Evolutionary conservation across 108 stramenopile species (phyloP), one percentile per base, ranked within the genome.

Genomic region (Cyclotella distinguenda): DNA sequence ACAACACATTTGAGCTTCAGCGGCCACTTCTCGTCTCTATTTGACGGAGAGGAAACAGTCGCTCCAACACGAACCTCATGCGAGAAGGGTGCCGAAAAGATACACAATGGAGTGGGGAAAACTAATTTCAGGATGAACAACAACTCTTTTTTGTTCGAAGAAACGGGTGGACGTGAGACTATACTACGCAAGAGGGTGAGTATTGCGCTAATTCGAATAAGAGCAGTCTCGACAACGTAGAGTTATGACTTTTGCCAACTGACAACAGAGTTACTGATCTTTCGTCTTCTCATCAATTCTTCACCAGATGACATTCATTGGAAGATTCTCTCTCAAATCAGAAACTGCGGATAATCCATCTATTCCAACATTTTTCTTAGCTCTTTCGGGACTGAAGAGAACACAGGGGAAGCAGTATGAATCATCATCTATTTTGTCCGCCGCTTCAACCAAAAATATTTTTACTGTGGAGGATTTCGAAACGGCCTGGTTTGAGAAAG

Each of bases 271-370:
- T n/a, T 27, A 30, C 36, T 60, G 43, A 35, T 60, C 28, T 44
- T 9, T 28, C 43, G 42, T 32, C 35, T 36, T 26, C 48, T 13
- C 48, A n/a, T 59, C 51, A 22, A 26, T 68, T 2, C 40, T 32
- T 81, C 71, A 4, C 76, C 87, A 63, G 82, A 91, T 91, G 87
- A 90, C 93, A 23, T 84, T 81, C 22, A 83, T 94, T 31, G 93
- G 93, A 26, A 68, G 88, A 33, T 91, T 94, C 60, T 84, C 87
- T 11, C 38, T 87, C 11, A 47, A 83, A 45, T 86, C 86, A 2
- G 82, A 89, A 64, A 87, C 93, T 1, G 27, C 22, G 1, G 27
- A 48, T 21, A 94, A 94, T 75, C 90, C 82, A 5, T 83, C 82
- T 21, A 70, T 91, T 28, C 84, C 85, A 6, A 75, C 83, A 4